A percentile compares a stretch with the other conserved stretches of the same genome.
Evolutionary conservation across 1,139 yeast genomes (phyloP).

Genomic region (Kurtzmaniella quercitrusa): DNA sequence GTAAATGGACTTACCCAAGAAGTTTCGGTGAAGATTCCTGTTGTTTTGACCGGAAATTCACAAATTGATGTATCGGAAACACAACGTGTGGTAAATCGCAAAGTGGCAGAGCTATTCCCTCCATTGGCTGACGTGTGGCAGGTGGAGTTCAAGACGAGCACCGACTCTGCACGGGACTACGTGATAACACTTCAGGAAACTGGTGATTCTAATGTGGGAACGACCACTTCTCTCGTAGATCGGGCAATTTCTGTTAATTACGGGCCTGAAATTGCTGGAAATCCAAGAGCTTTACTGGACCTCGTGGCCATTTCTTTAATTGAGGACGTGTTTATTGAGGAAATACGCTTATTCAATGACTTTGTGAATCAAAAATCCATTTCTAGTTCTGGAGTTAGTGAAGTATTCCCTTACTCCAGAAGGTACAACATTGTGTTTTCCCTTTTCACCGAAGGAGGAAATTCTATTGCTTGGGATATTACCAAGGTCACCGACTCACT

Average conservation of each 20-base stretch:
- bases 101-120: constrained; percentile 20
- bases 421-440: constrained; percentile 67
- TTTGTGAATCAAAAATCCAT: constrained; percentile 10
- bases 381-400: constrained; percentile 18
- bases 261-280: constrained; percentile 12
- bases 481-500: constrained; percentile 24
- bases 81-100: constrained; percentile 31
- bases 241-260: background rate
- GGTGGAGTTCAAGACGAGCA: constrained; percentile 18
- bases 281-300: constrained; percentile 27
- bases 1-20: constrained; percentile 29
- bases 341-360: constrained; percentile 23
- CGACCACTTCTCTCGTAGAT: background rate
- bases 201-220: constrained; percentile 14
- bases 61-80: background rate
- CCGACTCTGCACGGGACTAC: constrained; percentile 15
- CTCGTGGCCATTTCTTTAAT: constrained; percentile 31
- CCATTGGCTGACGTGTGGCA: constrained; percentile 23
- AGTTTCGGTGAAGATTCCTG: constrained; percentile 51
- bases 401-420: constrained; percentile 56
- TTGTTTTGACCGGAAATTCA: constrained; percentile 44
- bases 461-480: constrained; percentile 38
- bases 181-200: constrained; percentile 20
- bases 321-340: constrained; percentile 33
- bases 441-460: constrained; percentile 39